Base-by-base conservation (phyloP, 305 asterid genomes). In the Striga hermonthica region DNA sequence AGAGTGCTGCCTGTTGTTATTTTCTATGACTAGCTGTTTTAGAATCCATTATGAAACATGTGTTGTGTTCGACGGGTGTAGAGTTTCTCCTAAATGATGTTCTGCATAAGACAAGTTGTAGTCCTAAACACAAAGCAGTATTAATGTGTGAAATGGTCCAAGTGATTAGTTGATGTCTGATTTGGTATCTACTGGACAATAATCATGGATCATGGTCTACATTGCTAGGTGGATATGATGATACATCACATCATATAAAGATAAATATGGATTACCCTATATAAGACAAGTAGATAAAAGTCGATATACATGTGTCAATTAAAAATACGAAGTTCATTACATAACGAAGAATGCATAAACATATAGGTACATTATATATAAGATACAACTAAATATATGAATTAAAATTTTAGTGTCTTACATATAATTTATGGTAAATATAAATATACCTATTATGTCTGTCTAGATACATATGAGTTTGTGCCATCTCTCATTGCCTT, bases 401-500 rank as follows among this genome's bases (percentile, higher is more conserved):
- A 22, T 22, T 22, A 0, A 22, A 22, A 22, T 22, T 22, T 22
- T 2, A 22, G 31, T 22, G 31, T 22, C 31, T 22, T 22, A 22
- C 31, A 22, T 22, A 22, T 22, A 22, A 22, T 22, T 0, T 22
- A 22, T 22, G 31, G 31, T 22, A 22, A 22, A 22, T 22, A 22
- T 22, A 22, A 22, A 22, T 22, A 22, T 22, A 22, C 31, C 1
- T 22, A 22, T 22, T 22, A 22, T 2, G 31, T 22, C 2, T 2
- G 31, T 22, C 2, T 22, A 22, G 31, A 22, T 22, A 22, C 31
- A 22, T 22, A 22, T 34, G 1, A 60, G 68, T 44, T 41, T 63
- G 22, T 64, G 52, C 50, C n/a, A 57, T 63, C 63, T 63, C 63
- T 72, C 38, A 59, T 41, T 40, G 49, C 48, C 35, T 59, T 36